Evolutionary conservation across 192 early-diverging fungal genomes (phyloP).

Genomic region (Coemansia reversa): DNA sequence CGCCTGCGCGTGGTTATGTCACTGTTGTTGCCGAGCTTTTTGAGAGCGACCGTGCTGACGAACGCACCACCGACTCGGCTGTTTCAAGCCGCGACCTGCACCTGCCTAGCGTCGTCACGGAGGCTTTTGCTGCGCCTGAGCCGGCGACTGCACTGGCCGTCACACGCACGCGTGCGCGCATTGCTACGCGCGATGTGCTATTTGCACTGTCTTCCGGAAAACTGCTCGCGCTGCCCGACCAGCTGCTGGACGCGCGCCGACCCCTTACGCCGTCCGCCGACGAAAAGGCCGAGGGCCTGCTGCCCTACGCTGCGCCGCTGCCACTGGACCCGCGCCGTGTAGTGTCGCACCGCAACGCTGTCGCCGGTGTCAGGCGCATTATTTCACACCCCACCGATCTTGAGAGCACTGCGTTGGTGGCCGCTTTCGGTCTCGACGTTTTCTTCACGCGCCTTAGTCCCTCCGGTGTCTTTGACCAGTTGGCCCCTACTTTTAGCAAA

Average conservation of each 20-base stretch:
- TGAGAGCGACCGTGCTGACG: constrained; percentile 71
- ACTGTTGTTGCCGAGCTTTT: constrained; percentile 84
- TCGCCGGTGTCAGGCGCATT: constrained; percentile 70
- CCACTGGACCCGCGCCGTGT: constrained; percentile 74
- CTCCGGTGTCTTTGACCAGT: constrained; percentile 87
- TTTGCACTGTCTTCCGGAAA: constrained; percentile 52
- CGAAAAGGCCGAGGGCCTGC: constrained; percentile 86
- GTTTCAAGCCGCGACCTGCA: constrained; percentile 75
- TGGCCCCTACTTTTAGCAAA: constrained; percentile 93
- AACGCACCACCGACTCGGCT: constrained; percentile 66
- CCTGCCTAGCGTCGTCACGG: constrained; percentile 69
- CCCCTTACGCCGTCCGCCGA: constrained; percentile 67
- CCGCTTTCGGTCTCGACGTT: constrained; percentile 86
- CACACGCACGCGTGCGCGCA: constrained; percentile 81
- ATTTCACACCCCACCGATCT: constrained; percentile 73
- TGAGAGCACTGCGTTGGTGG: constrained; percentile 91
- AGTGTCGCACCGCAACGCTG: constrained; percentile 67
- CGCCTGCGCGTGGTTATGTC: constrained; percentile 66
- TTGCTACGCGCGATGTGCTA: constrained; percentile 83
- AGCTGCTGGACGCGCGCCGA: constrained; percentile 83
- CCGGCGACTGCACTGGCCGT: constrained; percentile 75
- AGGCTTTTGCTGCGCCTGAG: constrained; percentile 77
- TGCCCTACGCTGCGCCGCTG: constrained; percentile 72
- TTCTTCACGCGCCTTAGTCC: constrained; percentile 84
- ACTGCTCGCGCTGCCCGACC: constrained; percentile 45